Base-by-base conservation (phyloP, 768 basidiomycete genomes). In the Porpolomopsis calyptriformis region DNA sequence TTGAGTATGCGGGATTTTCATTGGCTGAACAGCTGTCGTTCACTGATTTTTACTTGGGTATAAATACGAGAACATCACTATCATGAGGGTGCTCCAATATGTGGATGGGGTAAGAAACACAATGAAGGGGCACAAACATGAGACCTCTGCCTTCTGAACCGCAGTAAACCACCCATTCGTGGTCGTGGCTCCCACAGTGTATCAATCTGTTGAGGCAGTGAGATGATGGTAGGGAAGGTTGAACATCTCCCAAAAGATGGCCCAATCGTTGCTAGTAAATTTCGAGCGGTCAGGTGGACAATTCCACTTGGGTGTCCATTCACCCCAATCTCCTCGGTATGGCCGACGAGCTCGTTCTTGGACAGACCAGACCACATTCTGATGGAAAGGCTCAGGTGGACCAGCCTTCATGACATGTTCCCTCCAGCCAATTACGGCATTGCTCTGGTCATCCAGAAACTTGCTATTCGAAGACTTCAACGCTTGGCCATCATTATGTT, bases 221-320 rank as follows among this genome's bases (percentile, higher is more conserved):
- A n/a, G n/a, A n/a, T n/a, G n/a, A n/a, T n/a, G 36, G 36, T 19
- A 19, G 20, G 40, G 40, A 42, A 44, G 43, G 26, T 44, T 31
- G 43, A 44, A 31, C 29, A 34, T 18, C 25, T 44, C 34, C 43
- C 8, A 31, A 19, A 31, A 31, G 25, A 44, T 19, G 26, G 43
- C 43, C 43, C 43, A 44, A 34, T 44, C 34, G 19, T 44, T 44
- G 26, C 43, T 44, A 10, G 34, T 31, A 34, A 44, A 44, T 44
- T 23, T 31, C 11, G 43, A 44, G 26, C 43, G 43, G 26, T 44
- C 43, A 8, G 43, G 25, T 31, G 43, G 43, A 14, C n/a, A 44
- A 22, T 16, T 22, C 41, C 41, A 44, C 12, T 29, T 44, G 26
- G 26, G 10, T 44, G 14, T 12, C 43, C 43, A 44, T 11, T 31